These are phyloP conservation scores for Allium cepa DNA, from an alignment of 106 monocot species.

Conservation along the genomic window DNA sequence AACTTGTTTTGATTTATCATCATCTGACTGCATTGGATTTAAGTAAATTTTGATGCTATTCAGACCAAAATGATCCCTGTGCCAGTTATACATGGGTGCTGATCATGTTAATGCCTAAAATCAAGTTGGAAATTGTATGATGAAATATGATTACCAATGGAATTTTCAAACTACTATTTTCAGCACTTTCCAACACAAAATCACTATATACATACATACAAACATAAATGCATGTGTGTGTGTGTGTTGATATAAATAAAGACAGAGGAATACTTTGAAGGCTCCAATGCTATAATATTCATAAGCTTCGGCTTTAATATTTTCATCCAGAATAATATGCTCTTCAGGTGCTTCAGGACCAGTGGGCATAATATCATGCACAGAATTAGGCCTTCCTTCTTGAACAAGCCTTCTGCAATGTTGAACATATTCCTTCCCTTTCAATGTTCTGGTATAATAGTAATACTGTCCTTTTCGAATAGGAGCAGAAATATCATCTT, in stretches of 20 bases:
- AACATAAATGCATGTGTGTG: neutral
- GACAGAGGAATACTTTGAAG: constrained; percentile 50
- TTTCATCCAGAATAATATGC: constrained; percentile 96
- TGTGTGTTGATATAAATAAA: neutral
- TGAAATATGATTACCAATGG: neutral
- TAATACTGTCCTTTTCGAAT: constrained; percentile 68
- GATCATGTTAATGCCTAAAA: too few relatives aligned
- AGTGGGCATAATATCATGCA: constrained; percentile 71
- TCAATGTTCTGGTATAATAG: constrained; percentile 73
- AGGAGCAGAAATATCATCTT: constrained; percentile 85
- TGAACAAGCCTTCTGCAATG: constrained; percentile 65
- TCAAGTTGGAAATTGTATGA: too few relatives aligned
- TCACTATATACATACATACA: too few relatives aligned
- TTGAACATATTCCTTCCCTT: constrained; percentile 94
- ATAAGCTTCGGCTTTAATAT: constrained; percentile 71
- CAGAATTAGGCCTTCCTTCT: constrained; percentile 36
- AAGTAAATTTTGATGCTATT: too few relatives aligned
- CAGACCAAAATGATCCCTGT: too few relatives aligned
- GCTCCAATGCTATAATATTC: constrained; percentile 74
- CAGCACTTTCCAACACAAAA: too few relatives aligned
- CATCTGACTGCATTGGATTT: too few relatives aligned
- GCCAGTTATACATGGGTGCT: too few relatives aligned
- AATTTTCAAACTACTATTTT: too few relatives aligned
- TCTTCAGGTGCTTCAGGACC: constrained; percentile 72
- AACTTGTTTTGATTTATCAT: too few relatives aligned